Percentiles rank a stretch among this genome's conserved stretches.
phyloP scores from a whole-genome alignment of 2,329 filamentous ascomycete species.

The Trichoderma harzianum region DNA sequence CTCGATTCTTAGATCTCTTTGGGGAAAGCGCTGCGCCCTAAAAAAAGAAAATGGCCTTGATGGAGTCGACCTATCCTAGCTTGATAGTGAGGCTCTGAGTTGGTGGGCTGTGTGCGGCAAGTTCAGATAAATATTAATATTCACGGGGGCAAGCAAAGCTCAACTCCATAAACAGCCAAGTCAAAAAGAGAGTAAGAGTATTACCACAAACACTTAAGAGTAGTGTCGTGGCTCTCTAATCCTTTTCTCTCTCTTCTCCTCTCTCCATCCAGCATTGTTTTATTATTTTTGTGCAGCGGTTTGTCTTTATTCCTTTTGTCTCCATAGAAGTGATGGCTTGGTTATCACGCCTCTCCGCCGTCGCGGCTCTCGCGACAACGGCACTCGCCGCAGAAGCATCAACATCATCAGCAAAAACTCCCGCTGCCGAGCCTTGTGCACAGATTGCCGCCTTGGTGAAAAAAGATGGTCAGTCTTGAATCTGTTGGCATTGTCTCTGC shows the following conservation, averaged over 20 bases:
- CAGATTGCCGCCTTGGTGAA: not conserved
- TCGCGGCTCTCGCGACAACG: not conserved
- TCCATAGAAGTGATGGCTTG: not conserved
- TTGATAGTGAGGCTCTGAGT: not conserved
- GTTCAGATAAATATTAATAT: not conserved
- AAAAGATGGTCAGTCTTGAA: no score
- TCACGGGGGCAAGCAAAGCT: not conserved
- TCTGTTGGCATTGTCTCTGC: no score
- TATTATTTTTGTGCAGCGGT: not conserved
- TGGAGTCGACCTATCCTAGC: not conserved
- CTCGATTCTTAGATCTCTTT: not conserved
- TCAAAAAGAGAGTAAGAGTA: not conserved
- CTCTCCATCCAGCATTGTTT: not conserved
- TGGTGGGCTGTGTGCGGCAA: not conserved
- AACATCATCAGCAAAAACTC: not conserved
- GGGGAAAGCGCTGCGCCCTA: not conserved
- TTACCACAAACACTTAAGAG: not conserved
- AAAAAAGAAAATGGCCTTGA: not conserved
- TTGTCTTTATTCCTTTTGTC: not conserved
- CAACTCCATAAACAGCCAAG: not conserved
- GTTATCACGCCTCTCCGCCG: conserved; percentile 8
- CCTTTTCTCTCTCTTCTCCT: not conserved
- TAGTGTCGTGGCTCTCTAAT: not conserved
- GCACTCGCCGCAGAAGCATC: not conserved
- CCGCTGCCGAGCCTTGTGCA: not conserved